Percentiles rank a stretch among this genome's conserved stretches.
These are phyloP conservation scores for Schoenoplectus triqueter DNA, from an alignment of 202 grass and related monocot species.

Conservation along the genomic window DNA sequence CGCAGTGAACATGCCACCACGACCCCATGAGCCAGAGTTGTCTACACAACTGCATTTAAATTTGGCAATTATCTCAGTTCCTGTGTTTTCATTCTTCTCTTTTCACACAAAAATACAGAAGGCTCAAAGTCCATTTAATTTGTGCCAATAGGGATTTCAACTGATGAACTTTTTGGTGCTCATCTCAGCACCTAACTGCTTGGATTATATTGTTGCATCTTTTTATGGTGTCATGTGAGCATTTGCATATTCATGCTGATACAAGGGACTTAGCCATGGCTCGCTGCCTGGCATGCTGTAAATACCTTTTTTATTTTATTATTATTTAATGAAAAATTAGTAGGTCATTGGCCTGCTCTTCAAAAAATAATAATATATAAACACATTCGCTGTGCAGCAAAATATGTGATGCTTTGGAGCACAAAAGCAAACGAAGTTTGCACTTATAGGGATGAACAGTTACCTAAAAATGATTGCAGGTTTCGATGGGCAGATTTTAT, in stretches of 20 bases:
- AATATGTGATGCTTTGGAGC: not conserved
- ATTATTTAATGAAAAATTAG: no score
- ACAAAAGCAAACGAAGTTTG: constrained; percentile 14
- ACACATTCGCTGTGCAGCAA: not conserved
- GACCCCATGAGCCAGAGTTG: constrained; percentile 81
- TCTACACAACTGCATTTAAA: constrained; percentile 71
- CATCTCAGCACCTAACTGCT: not conserved
- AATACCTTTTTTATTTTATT: no score
- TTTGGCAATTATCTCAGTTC: constrained; percentile 17
- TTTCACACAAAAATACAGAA: not conserved
- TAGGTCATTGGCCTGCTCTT: no score
- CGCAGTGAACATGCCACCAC: constrained; percentile 92
- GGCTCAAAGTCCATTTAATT: constrained; percentile 4
- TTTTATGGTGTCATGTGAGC: constrained; percentile 3
- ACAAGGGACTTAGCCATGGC: not conserved
- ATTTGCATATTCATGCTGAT: constrained; percentile 6
- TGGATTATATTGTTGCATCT: not conserved
- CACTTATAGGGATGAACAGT: constrained; percentile 39
- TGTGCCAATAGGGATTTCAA: not conserved
- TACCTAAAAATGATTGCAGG: constrained; percentile 96
- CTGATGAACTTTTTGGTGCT: not conserved
- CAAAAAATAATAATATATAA: not conserved
- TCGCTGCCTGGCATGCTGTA: no score
- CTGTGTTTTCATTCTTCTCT: not conserved
- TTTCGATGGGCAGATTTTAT: constrained; percentile 59